phyloP scores from a whole-genome alignment of 164 flowering plant species.

The Dillenia suffruticosa region DNA sequence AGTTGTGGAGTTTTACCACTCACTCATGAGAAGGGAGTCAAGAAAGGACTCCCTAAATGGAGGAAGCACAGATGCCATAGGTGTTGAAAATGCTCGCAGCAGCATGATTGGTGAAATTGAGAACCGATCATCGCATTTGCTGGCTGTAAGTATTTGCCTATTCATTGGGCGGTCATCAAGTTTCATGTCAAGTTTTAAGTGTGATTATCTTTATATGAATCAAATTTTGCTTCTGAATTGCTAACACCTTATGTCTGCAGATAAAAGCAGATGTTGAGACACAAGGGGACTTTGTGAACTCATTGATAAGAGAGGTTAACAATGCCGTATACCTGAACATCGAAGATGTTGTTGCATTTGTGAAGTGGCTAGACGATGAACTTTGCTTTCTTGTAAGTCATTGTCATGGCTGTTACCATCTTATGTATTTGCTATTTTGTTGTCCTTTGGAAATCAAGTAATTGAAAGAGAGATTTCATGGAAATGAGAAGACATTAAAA shows the following conservation, averaged over 20 bases:
- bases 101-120: conserved; percentile 97
- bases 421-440: no score
- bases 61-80: conserved; percentile 42
- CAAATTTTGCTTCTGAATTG: not conserved
- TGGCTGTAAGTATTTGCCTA: conserved; percentile 63
- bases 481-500: no score
- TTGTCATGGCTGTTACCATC: not conserved
- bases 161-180: not conserved
- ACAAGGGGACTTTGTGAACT: conserved; percentile 89
- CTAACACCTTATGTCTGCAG: conserved; percentile 27
- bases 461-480: no score
- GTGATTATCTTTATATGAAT: not conserved
- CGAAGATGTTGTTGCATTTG: conserved; percentile 87
- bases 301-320: conserved; percentile 78
- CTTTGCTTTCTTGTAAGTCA: conserved; percentile 82
- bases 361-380: conserved; percentile 98
- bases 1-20: conserved; percentile 91
- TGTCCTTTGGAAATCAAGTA: no score
- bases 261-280: conserved; percentile 94
- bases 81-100: conserved; percentile 71
- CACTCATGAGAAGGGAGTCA: conserved; percentile 86
- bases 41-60: conserved; percentile 68
- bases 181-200: not conserved
- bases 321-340: conserved; percentile 66
- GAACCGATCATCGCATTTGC: conserved; percentile 85